Conservation (phyloP, 2,329 filamentous ascomycete genomes). For the Pseudogymnoascus sp. region DNA sequence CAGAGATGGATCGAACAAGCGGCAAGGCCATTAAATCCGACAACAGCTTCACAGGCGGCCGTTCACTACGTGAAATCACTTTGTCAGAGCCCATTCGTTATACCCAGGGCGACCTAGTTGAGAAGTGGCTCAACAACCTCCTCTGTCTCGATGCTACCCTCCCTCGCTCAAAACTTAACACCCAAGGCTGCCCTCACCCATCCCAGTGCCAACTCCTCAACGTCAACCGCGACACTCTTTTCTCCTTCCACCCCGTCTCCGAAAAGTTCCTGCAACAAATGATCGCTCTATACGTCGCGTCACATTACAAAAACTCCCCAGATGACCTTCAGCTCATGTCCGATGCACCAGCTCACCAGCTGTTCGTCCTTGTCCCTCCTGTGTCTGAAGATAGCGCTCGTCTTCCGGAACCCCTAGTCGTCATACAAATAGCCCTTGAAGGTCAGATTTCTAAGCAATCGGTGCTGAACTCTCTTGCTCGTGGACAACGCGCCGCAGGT, state of each 20-base stretch:
- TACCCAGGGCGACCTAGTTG: constrained; percentile 79
- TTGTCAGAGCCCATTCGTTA: constrained; percentile 93
- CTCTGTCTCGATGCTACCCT: constrained; percentile 90
- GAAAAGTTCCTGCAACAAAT: constrained; percentile 97
- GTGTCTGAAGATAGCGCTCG: constrained; percentile 68
- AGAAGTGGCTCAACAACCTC: constrained; percentile 92
- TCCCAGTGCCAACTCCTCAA: constrained; percentile 84
- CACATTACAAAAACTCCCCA: constrained; percentile 96
- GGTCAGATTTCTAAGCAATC: constrained; percentile 91
- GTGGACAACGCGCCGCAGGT: constrained; percentile 81
- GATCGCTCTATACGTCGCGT: constrained; percentile 95
- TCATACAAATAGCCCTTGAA: constrained; percentile 90
- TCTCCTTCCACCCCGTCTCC: constrained; percentile 94
- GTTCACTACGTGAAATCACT: constrained; percentile 84
- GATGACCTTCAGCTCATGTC: constrained; percentile 99
- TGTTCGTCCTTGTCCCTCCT: constrained; percentile 88
- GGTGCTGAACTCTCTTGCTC: constrained; percentile 79
- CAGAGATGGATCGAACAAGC: constrained; percentile 71
- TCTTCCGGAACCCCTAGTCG: constrained; percentile 86
- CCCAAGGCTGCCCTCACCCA: constrained; percentile 80
- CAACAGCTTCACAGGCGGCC: constrained; percentile 53
- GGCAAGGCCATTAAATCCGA: constrained; percentile 63
- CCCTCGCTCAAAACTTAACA: constrained; percentile 64
- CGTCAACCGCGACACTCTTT: constrained; percentile 94
- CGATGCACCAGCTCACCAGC: constrained; percentile 90